Evolutionary conservation across 768 basidiomycete genomes (phyloP).

Genomic region (Rhodotorula toruloides): DNA sequence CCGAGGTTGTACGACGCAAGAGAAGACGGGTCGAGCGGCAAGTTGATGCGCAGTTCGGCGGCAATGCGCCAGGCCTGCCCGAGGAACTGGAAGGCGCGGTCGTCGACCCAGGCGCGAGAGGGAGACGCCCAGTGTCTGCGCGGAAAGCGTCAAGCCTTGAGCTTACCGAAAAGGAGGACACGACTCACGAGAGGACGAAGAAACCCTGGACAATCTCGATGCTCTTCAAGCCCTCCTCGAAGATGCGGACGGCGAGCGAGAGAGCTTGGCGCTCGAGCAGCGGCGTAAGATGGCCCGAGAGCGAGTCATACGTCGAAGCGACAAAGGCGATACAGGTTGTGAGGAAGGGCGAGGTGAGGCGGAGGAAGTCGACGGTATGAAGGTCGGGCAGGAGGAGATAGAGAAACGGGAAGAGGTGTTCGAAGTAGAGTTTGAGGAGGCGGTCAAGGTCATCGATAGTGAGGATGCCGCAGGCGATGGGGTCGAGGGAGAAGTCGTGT

Average conservation of each 20-base stretch:
- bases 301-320: background rate
- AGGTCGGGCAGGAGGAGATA: constrained; percentile 3
- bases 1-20: no score
- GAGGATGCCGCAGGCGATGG: no score
- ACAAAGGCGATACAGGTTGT: background rate
- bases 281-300: background rate
- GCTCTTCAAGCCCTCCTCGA: background rate
- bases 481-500: background rate
- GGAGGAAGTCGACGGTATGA: constrained; percentile 5
- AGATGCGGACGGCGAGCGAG: background rate
- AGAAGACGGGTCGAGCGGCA: background rate
- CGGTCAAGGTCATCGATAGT: background rate
- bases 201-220: constrained; percentile 18
- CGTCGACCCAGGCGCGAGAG: no score
- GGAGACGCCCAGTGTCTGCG: constrained; percentile 15
- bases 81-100: background rate
- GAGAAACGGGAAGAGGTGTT: background rate
- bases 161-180: no score
- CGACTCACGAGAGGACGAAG: constrained; percentile 12
- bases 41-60: background rate
- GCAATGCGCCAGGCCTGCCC: background rate
- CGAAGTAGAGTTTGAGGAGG: constrained; percentile 1
- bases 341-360: constrained; percentile 18
- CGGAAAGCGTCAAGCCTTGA: no score
- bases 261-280: background rate